Evolutionary conservation across 2,329 filamentous ascomycete species (phyloP), one percentile per base, ranked within the genome.

Genomic region (Pseudogymnoascus sp.): DNA sequence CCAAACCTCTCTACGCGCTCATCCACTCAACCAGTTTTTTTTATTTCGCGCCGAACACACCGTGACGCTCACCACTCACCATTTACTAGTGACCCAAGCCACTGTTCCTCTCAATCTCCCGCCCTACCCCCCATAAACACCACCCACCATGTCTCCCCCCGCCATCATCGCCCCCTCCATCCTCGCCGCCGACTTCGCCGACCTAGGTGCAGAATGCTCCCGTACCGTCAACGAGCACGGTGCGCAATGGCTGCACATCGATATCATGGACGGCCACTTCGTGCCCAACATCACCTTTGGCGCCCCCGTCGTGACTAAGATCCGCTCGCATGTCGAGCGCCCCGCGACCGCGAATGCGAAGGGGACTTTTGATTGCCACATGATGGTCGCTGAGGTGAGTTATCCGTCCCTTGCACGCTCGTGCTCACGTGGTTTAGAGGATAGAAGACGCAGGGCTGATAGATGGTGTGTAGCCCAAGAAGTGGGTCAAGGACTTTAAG

Each of bases 141-240:
- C 25, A 2, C 17, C 44, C 63, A 58, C 27, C n/a, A 97, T 97
- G 93, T 81, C 91, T 63, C 94, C 93, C 25, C 86, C 88, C 66
- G 90, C 94, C 58, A 97, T 99, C 75, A 96, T 99, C 71, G 93
- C 93, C 13, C 94, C 94, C 31, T 97, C 93, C n/a, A 97, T 99
- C 70, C 87, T 99, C 65, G 95, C 92, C 71, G 93, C 93, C 68
- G 93, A 99, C 82, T 99, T 99, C 78, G 92, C 86, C 72, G 82
- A 88, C 67, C 84, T 99, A 63, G 92, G 93, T 70, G 84, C 86
- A 71, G 93, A 91, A 75, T 99, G 94, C 79, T 85, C 86, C 60
- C 84, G 85, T 70, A 96, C 92, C 64, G 97, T 99, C 71, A 81
- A 83, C 60, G 85, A 92, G 68, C 13, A 55, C 15, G 91, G 92